A percentile compares a stretch with the other conserved stretches of the same genome.
phyloP scores from a whole-genome alignment of 2,329 filamentous ascomycete genomes.

The Neopestalotiopsis rosae region DNA sequence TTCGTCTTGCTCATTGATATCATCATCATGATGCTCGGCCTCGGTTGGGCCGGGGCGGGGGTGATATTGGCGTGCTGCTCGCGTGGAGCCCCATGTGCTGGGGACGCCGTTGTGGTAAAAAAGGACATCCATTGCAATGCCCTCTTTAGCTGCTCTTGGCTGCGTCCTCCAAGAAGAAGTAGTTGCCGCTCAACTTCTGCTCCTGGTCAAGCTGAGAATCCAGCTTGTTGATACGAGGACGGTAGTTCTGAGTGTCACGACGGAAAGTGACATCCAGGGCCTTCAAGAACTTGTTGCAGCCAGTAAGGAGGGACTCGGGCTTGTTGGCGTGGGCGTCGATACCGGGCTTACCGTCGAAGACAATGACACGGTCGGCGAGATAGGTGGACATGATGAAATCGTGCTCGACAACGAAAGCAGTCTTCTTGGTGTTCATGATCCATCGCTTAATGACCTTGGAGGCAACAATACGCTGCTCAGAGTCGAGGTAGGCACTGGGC shows the following conservation, averaged over 20 bases:
- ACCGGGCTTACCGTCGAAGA: slow-evolving; percentile 94
- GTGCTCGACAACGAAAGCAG: slow-evolving; percentile 91
- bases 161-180: slow-evolving; percentile 38
- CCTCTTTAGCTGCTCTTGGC: background rate
- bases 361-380: slow-evolving; percentile 90
- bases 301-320: slow-evolving; percentile 90
- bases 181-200: slow-evolving; percentile 93
- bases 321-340: slow-evolving; percentile 85
- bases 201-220: slow-evolving; percentile 97
- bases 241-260: slow-evolving; percentile 93
- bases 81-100: background rate
- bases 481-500: slow-evolving; percentile 87
- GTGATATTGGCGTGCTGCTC: background rate
- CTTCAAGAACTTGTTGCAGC: slow-evolving; percentile 96
- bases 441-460: slow-evolving; percentile 98
- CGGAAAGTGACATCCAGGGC: slow-evolving; percentile 98
- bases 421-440: slow-evolving; percentile 99
- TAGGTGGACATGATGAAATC: slow-evolving; percentile 77
- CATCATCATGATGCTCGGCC: background rate
- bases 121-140: background rate
- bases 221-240: slow-evolving; percentile 97
- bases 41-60: background rate
- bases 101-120: background rate
- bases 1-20: background rate
- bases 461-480: slow-evolving; percentile 97